phyloP scores from a whole-genome alignment of 2,329 filamentous ascomycete genomes.

The Phaeosphaeriaceae sp. region DNA sequence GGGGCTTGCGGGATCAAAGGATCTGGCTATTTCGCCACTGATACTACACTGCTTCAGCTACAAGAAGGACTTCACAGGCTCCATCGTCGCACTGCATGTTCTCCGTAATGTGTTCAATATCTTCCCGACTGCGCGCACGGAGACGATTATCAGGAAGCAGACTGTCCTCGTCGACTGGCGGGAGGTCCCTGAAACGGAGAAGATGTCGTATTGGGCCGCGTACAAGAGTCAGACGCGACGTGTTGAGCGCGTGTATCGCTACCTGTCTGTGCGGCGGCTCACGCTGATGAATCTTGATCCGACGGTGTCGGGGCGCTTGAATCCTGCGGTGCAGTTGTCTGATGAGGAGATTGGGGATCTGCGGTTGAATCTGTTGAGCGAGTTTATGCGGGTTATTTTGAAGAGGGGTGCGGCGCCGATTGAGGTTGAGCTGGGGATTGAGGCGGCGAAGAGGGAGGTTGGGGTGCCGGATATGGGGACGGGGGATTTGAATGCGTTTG shows the following conservation, averaged over 20 bases:
- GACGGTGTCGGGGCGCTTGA: slow-evolving; percentile 2
- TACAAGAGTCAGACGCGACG: slow-evolving; percentile 18
- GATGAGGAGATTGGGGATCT: slow-evolving; percentile 32
- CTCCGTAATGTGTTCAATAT: slow-evolving; percentile 33
- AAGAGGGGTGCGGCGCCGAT: slow-evolving; percentile 29
- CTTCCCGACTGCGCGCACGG: slow-evolving; percentile 29
- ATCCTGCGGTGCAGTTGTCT: slow-evolving; percentile 17
- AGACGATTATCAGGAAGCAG: slow-evolving; percentile 32
- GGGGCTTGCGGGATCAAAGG: slow-evolving; percentile 30
- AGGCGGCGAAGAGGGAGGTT: slow-evolving; percentile 29
- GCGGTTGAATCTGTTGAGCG: slow-evolving; percentile 36
- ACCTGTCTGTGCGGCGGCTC: slow-evolving; percentile 25
- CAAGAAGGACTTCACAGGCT: slow-evolving; percentile 40
- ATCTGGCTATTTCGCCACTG: slow-evolving; percentile 30
- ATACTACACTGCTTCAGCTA: slow-evolving; percentile 47
- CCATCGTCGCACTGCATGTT: slow-evolving; percentile 43
- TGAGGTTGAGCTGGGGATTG: slow-evolving; percentile 38
- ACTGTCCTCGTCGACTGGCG: slow-evolving; percentile 34
- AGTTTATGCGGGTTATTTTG: slow-evolving; percentile 39
- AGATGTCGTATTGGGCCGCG: slow-evolving; percentile 13
- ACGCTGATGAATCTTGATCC: slow-evolving; percentile 20
- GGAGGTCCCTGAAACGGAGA: too few relatives aligned
- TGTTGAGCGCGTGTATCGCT: slow-evolving; percentile 25
- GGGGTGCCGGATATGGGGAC: slow-evolving; percentile 35
- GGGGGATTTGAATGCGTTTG: slow-evolving; percentile 40